Evolutionary conservation across 1,139 yeast genomes (phyloP).

Genomic region (Hyphopichia pseudoburtonii): DNA sequence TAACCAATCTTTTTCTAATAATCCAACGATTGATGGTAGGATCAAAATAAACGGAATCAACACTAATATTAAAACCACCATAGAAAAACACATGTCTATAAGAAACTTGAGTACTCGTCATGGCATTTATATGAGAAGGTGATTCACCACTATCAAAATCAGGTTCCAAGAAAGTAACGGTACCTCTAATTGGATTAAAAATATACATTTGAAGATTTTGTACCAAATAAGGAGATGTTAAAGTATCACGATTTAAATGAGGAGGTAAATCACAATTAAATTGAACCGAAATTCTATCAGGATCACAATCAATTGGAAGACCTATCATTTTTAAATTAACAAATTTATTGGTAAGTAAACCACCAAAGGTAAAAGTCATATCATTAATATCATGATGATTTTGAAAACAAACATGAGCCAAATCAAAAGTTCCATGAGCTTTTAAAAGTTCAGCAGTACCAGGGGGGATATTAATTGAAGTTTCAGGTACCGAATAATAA

Average conservation of each 20-base stretch:
- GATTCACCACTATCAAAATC: slow-evolving; percentile 13
- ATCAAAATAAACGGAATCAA: slow-evolving; percentile 22
- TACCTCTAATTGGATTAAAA: slow-evolving; percentile 35
- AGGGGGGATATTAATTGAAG: slow-evolving; percentile 25
- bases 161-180: slow-evolving; percentile 30
- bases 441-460: slow-evolving; percentile 9
- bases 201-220: slow-evolving; percentile 27
- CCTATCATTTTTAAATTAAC: slow-evolving; percentile 30
- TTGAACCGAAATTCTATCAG: slow-evolving; percentile 34
- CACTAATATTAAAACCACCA: slow-evolving; percentile 40
- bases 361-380: slow-evolving; percentile 39
- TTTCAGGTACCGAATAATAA: slow-evolving; percentile 29
- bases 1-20: slow-evolving; percentile 27
- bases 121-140: slow-evolving; percentile 32
- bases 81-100: slow-evolving; percentile 38
- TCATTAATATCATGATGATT: slow-evolving; percentile 35
- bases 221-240: slow-evolving; percentile 36
- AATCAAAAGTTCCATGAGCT: slow-evolving; percentile 8
- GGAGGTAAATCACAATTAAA: slow-evolving; percentile 46
- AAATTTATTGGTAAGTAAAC: slow-evolving; percentile 22
- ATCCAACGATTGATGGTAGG: slow-evolving; percentile 36
- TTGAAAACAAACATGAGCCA: slow-evolving; percentile 35
- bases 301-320: slow-evolving; percentile 32
- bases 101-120: slow-evolving; percentile 32
- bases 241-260: slow-evolving; percentile 31